Percentiles rank a stretch among this genome's conserved stretches.
Evolutionary conservation across 352 stramenopile genomes (phyloP).

Genomic region (Phytophthora sojae): DNA sequence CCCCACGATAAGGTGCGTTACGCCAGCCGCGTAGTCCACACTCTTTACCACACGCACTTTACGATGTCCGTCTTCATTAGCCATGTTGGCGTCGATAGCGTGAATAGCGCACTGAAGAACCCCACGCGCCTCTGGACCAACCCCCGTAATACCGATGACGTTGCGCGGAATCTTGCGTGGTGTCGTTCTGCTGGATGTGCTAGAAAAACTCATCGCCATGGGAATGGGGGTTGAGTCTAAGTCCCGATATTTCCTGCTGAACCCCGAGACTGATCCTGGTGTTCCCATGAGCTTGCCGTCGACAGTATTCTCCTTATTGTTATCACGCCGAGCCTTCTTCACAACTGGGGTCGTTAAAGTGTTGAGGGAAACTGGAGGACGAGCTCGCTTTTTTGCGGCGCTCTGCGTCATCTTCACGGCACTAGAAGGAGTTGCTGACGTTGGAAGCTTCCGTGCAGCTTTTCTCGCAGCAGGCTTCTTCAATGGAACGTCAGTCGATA

Average conservation of each 20-base stretch:
- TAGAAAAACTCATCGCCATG: conserved; percentile 45
- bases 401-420: conserved; percentile 29
- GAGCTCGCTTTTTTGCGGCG: conserved; percentile 32
- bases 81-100: conserved; percentile 75
- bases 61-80: conserved; percentile 52
- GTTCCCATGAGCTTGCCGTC: conserved; percentile 26
- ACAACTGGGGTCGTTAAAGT: conserved; percentile 39
- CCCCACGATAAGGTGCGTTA: conserved; percentile 83
- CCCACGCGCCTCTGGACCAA: conserved; percentile 60
- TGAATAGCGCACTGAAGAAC: conserved; percentile 83
- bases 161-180: conserved; percentile 47
- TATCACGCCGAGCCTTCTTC: conserved; percentile 35
- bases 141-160: conserved; percentile 81
- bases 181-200: conserved; percentile 37
- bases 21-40: conserved; percentile 67
- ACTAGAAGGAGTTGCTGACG: conserved; percentile 17
- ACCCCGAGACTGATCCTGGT: conserved; percentile 42
- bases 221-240: conserved; percentile 39
- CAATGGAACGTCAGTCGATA: conserved; percentile 19
- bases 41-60: conserved; percentile 85
- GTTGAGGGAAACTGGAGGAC: conserved; percentile 16
- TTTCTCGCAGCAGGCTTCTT: conserved; percentile 28
- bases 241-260: conserved; percentile 41
- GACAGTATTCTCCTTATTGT: conserved; percentile 25
- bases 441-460: conserved; percentile 22